phyloP scores from a whole-genome alignment of 305 asterid species.

The Fraxinus dipetala region DNA sequence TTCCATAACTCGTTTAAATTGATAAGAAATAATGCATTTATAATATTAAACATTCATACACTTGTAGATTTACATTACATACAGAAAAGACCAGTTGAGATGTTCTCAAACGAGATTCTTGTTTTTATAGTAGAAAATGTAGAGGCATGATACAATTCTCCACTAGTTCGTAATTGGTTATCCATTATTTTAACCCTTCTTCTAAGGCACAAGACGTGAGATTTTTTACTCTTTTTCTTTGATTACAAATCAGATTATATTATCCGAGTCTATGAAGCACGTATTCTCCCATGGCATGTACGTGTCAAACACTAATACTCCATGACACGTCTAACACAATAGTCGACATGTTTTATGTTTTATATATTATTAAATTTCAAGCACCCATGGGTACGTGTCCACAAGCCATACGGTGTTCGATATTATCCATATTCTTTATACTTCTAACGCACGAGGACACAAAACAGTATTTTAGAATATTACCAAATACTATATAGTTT shows the following conservation, averaged over 20 bases:
- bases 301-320: not conserved
- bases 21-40: not conserved
- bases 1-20: not conserved
- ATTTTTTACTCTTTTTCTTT: not conserved
- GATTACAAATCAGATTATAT: not conserved
- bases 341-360: not conserved
- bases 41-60: not conserved
- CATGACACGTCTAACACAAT: not conserved
- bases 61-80: not conserved
- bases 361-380: not conserved
- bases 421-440: not conserved
- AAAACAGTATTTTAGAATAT: not conserved
- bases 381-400: not conserved
- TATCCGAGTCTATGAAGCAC: not conserved
- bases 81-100: not conserved
- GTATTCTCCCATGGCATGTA: not conserved
- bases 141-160: not conserved
- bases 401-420: not conserved
- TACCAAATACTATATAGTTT: not conserved
- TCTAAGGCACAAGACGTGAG: not conserved
- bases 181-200: not conserved
- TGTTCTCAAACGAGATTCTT: not conserved
- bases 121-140: not conserved
- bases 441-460: not conserved
- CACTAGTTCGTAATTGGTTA: not conserved